Percentiles rank a stretch among this genome's conserved stretches.
phyloP scores from a whole-genome alignment of 768 basidiomycete species.

The Lactarius tabidus region DNA sequence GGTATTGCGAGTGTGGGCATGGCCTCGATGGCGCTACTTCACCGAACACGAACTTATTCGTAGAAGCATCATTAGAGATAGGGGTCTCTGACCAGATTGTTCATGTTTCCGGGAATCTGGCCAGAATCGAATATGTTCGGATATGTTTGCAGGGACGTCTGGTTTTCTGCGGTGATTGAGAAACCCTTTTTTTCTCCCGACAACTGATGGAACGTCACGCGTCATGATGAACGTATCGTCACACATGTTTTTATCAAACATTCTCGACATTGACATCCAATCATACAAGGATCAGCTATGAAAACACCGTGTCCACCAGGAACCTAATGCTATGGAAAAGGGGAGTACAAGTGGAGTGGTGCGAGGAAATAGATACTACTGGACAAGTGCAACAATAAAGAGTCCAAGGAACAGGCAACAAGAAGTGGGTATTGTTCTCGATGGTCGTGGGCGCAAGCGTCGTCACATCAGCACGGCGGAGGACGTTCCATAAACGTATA shows the following conservation, averaged over 20 bases:
- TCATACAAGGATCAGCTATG: slow-evolving; percentile 26
- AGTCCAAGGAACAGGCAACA: slow-evolving; percentile 31
- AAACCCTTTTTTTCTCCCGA: slow-evolving; percentile 3
- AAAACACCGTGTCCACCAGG: slow-evolving; percentile 27
- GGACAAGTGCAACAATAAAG: slow-evolving; percentile 24
- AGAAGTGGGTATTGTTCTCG: slow-evolving; percentile 35
- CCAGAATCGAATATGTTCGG: slow-evolving; percentile 17
- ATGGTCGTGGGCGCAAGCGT: slow-evolving; percentile 32
- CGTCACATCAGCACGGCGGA: slow-evolving; percentile 25
- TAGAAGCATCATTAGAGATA: slow-evolving; percentile 26
- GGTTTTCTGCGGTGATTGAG: slow-evolving; percentile 25
- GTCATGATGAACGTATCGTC: slow-evolving; percentile 16
- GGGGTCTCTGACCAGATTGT: slow-evolving; percentile 19
- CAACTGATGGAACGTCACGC: slow-evolving; percentile 7
- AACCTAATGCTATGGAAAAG: slow-evolving; percentile 25
- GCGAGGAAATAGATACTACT: slow-evolving; percentile 20
- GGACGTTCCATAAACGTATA: slow-evolving; percentile 32
- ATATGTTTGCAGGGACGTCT: slow-evolving; percentile 20
- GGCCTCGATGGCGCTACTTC: slow-evolving; percentile 25
- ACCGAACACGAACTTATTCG: slow-evolving; percentile 21
- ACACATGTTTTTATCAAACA: slow-evolving; percentile 16
- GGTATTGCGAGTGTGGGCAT: slow-evolving; percentile 18
- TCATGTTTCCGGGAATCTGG: slow-evolving; percentile 21
- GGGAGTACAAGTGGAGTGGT: slow-evolving; percentile 24
- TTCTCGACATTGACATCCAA: slow-evolving; percentile 22